A percentile compares a stretch with the other conserved stretches of the same genome.
phyloP scores from a whole-genome alignment of 2,329 filamentous ascomycete genomes.

The Apiospora malaysiana region DNA sequence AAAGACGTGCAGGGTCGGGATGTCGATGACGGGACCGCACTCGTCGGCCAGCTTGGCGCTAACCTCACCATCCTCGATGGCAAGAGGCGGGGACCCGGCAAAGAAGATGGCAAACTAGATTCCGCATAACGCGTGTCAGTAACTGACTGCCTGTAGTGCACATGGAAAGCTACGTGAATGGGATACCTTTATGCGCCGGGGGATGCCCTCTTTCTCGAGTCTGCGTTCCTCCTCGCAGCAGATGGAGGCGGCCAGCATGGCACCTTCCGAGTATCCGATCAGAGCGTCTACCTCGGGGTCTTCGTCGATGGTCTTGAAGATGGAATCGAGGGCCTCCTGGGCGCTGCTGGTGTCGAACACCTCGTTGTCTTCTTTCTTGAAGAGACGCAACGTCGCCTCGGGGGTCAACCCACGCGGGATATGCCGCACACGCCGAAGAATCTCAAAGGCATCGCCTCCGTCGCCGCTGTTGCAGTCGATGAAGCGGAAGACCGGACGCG shows the following conservation, averaged over 20 bases:
- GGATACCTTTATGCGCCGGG: conserved; percentile 43
- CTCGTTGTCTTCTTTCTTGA: conserved; percentile 12
- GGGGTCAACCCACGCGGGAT: conserved; percentile 22
- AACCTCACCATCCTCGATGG: conserved; percentile 38
- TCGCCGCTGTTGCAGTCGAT: conserved; percentile 28
- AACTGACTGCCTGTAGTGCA: not conserved
- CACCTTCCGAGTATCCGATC: conserved; percentile 27
- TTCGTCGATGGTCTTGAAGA: conserved; percentile 27
- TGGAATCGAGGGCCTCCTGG: conserved; percentile 16
- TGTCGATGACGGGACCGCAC: conserved; percentile 44
- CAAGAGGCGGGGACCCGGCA: conserved; percentile 50
- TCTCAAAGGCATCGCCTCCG: conserved; percentile 23
- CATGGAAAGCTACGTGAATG: not conserved
- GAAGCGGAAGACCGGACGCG: conserved; percentile 22
- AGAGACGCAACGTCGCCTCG: conserved; percentile 25
- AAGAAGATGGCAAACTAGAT: conserved; percentile 48
- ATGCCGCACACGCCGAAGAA: conserved; percentile 23
- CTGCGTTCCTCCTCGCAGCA: conserved; percentile 21
- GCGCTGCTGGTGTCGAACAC: conserved; percentile 16
- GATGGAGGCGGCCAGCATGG: conserved; percentile 21
- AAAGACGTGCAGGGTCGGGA: conserved; percentile 49
- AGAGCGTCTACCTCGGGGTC: conserved; percentile 27
- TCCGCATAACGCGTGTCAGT: conserved; percentile 37
- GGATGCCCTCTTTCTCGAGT: conserved; percentile 37
- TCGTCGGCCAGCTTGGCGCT: conserved; percentile 43